Conservation (phyloP, 83 land plant species). For the Isoetes engelmannii region DNA sequence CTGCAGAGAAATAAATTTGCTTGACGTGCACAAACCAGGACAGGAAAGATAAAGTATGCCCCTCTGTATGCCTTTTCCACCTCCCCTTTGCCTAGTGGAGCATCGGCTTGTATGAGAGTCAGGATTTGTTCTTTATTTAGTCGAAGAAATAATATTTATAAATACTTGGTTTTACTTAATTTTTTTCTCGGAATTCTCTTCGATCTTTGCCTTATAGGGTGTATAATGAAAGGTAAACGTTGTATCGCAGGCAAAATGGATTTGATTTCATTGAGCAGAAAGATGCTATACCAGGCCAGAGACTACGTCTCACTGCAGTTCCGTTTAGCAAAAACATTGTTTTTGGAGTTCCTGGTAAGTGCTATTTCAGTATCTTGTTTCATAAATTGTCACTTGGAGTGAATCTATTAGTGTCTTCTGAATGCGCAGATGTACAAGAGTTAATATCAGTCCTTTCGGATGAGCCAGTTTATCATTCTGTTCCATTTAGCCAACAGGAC, state of each 20-base stretch:
- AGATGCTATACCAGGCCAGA: slow-evolving; percentile 64
- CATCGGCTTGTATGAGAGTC: neutral
- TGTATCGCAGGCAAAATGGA: slow-evolving; percentile 72
- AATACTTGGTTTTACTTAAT: no score
- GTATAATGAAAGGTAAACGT: neutral
- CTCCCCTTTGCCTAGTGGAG: neutral
- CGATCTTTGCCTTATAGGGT: no score
- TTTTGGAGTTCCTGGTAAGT: slow-evolving; percentile 83
- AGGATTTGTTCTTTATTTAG: neutral
- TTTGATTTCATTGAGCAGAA: slow-evolving; percentile 61
- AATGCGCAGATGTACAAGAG: slow-evolving; percentile 76
- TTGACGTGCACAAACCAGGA: no score
- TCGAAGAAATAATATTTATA: no score
- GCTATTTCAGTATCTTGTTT: neutral
- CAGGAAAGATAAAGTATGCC: no score
- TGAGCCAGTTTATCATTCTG: slow-evolving; percentile 30
- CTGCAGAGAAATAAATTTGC: no score
- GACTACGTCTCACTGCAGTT: slow-evolving; percentile 59
- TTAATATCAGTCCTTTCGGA: slow-evolving; percentile 69
- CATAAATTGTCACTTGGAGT: neutral
- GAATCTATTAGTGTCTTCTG: neutral
- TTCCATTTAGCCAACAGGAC: slow-evolving; percentile 34
- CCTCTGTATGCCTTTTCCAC: no score
- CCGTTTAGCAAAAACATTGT: slow-evolving; percentile 90
- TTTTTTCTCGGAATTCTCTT: no score